phyloP scores from a whole-genome alignment of 2,329 filamentous ascomycete genomes.

The Fusarium mundagurra region DNA sequence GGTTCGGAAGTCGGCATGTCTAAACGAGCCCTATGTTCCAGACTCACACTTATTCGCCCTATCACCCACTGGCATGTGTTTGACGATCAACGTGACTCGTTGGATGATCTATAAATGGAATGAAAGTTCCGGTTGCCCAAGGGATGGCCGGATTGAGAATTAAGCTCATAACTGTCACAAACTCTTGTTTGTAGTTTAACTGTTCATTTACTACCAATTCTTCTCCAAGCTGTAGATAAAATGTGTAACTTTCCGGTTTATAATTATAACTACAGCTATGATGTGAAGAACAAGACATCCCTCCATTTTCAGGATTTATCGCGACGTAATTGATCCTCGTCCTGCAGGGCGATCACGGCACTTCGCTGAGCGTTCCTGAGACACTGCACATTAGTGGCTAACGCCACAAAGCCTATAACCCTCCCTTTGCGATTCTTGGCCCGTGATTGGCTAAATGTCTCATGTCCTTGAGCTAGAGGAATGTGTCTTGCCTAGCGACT shows the following conservation, averaged over 20 bases:
- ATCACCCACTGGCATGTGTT: neutral
- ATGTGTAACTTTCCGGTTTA: neutral
- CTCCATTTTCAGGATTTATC: neutral
- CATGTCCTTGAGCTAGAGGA: neutral
- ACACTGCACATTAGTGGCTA: neutral
- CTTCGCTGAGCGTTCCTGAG: neutral
- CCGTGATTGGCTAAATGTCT: neutral
- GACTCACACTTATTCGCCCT: neutral
- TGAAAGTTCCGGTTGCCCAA: neutral
- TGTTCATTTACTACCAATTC: too few species aligned
- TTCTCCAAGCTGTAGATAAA: neutral
- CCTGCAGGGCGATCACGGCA: neutral
- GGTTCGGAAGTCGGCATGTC: neutral
- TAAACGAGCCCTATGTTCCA: neutral
- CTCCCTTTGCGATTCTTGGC: neutral
- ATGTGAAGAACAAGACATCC: neutral
- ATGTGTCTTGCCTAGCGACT: neutral
- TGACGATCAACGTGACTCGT: neutral
- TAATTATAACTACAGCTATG: accelerated
- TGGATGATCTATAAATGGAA: neutral
- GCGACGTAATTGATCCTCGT: neutral
- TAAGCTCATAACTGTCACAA: neutral
- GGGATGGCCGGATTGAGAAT: neutral
- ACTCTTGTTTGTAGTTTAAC: neutral
- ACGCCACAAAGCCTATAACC: neutral